Conservation (phyloP, 129 eudicot genomes). For the Centaurea solstitialis region DNA sequence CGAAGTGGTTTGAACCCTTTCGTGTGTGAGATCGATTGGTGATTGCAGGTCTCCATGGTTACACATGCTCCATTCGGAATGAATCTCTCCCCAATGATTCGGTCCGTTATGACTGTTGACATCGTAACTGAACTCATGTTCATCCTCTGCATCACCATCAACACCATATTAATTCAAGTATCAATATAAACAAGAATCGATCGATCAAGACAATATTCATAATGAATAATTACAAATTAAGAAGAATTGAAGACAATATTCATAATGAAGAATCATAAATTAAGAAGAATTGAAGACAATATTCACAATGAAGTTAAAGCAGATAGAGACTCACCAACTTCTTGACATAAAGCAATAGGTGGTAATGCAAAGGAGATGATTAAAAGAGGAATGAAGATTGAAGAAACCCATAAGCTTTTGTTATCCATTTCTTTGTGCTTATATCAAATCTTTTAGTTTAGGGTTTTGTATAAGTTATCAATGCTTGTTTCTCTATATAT, state of each 20-base stretch:
- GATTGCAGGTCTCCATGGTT: slow-evolving; percentile 66
- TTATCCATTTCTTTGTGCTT: slow-evolving; percentile 16
- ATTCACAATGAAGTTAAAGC: not conserved
- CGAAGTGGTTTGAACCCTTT: slow-evolving; percentile 46
- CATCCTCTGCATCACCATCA: slow-evolving; percentile 46
- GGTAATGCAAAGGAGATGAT: slow-evolving; percentile 12
- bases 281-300: not conserved
- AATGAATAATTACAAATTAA: not conserved
- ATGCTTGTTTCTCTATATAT: slow-evolving; percentile 4
- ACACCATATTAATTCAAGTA: not conserved
- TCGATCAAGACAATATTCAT: not conserved
- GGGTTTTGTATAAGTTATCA: slow-evolving; percentile 8
- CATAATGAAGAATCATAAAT: not conserved
- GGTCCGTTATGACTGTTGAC: slow-evolving; percentile 45
- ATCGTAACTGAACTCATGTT: slow-evolving; percentile 50
- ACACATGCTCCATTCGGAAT: slow-evolving; percentile 60
- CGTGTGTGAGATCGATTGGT: slow-evolving; percentile 57
- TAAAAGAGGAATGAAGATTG: slow-evolving; percentile 26
- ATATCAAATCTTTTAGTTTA: not conserved
- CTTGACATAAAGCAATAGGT: slow-evolving; percentile 29
- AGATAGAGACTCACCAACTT: slow-evolving; percentile 50
- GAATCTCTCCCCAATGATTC: slow-evolving; percentile 52
- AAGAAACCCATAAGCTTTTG: slow-evolving; percentile 12
- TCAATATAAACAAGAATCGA: not conserved
- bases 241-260: not conserved